A percentile compares a stretch with the other conserved stretches of the same genome.
Evolutionary conservation across 257 asterid species (phyloP).

Genomic region (Lantana camara): DNA sequence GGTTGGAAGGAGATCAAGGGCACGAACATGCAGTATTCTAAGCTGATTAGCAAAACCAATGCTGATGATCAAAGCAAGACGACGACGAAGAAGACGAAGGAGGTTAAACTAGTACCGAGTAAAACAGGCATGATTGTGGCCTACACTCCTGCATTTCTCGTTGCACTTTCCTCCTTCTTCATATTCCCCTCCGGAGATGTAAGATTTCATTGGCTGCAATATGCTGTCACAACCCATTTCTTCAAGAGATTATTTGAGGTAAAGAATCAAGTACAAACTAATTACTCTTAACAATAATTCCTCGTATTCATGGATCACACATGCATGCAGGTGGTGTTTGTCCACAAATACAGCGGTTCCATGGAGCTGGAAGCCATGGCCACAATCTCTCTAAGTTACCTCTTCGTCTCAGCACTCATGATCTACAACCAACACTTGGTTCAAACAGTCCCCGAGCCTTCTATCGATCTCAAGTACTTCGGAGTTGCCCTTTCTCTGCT

Average conservation of each 20-base stretch:
- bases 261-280: too few relatives aligned
- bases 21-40: conserved; percentile 52
- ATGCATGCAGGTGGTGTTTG: conserved; percentile 68
- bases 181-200: conserved; percentile 38
- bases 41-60: conserved; percentile 36
- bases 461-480: conserved; percentile 39
- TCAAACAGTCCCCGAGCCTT: conserved; percentile 43
- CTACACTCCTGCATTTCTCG: conserved; percentile 53
- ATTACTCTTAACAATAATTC: too few relatives aligned
- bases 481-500: conserved; percentile 43
- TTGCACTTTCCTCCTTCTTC: conserved; percentile 45
- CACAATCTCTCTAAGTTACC: conserved; percentile 51
- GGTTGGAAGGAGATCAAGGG: conserved; percentile 58
- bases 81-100: conserved; percentile 4
- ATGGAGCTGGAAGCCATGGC: conserved; percentile 49
- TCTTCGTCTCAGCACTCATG: conserved; percentile 38
- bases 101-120: conserved; percentile 26
- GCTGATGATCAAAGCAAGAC: not conserved
- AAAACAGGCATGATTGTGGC: conserved; percentile 49
- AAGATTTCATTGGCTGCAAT: conserved; percentile 49
- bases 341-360: conserved; percentile 58
- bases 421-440: conserved; percentile 47
- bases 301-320: too few relatives aligned
- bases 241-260: conserved; percentile 75
- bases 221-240: conserved; percentile 61